A percentile compares a stretch with the other conserved stretches of the same genome.
Evolutionary conservation across 2,329 filamentous ascomycete genomes (phyloP).

Genomic region (Cyclaneusma minus): DNA sequence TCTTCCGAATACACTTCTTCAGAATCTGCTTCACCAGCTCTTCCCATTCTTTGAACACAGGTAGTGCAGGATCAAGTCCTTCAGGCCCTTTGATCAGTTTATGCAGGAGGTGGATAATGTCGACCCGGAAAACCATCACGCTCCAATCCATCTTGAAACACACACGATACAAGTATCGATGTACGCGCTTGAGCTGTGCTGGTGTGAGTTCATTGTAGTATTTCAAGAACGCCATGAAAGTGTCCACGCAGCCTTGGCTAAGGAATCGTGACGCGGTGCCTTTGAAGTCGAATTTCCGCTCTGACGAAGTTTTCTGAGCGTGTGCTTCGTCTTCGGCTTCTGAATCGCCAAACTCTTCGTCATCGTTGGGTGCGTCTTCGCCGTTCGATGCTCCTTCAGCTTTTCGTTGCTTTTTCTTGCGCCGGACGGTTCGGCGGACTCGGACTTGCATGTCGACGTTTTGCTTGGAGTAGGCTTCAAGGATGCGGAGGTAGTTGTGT

Average conservation of each 20-base stretch:
- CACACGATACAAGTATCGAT: constrained; percentile 85
- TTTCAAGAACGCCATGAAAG: constrained; percentile 65
- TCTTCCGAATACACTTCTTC: constrained; percentile 65
- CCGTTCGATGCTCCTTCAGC: constrained; percentile 19
- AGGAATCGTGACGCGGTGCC: constrained; percentile 70
- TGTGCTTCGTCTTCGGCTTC: constrained; percentile 61
- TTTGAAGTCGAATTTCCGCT: constrained; percentile 88
- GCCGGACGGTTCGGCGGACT: constrained; percentile 57
- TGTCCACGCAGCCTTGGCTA: constrained; percentile 73
- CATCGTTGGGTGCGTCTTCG: constrained; percentile 25
- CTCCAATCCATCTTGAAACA: constrained; percentile 91
- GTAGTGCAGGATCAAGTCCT: constrained; percentile 48
- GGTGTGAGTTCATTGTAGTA: constrained; percentile 70
- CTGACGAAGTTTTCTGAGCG: constrained; percentile 56
- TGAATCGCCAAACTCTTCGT: constrained; percentile 43
- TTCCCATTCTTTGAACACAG: constrained; percentile 79
- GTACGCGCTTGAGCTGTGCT: constrained; percentile 74
- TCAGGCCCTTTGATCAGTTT: constrained; percentile 84
- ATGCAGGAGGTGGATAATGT: constrained; percentile 78
- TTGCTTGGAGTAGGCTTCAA: constrained; percentile 88
- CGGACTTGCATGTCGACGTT: constrained; percentile 89
- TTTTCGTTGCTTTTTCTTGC: constrained; percentile 49
- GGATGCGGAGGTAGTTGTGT: constrained; percentile 80
- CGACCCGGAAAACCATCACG: constrained; percentile 76
- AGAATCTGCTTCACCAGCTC: constrained; percentile 76